phyloP scores from a whole-genome alignment of 2,329 filamentous ascomycete genomes.

The Emmonsiellopsis sp. region DNA sequence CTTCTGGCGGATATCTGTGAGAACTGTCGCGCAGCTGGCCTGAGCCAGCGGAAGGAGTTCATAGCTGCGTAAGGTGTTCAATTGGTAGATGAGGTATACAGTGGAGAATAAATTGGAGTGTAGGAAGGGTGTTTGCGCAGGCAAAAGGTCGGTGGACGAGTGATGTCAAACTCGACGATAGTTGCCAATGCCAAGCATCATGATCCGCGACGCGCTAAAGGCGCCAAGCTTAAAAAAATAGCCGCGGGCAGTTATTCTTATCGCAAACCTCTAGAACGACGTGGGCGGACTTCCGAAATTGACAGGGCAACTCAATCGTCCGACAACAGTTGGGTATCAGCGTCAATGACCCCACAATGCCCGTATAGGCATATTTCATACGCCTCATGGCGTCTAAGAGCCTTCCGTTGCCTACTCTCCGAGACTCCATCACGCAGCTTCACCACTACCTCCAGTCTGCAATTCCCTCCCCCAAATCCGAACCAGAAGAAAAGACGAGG shows the following conservation, averaged over 20 bases:
- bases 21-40: slow-evolving; percentile 4
- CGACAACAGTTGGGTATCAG: not conserved
- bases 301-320: not conserved
- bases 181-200: not conserved
- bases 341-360: slow-evolving; percentile 1
- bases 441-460: slow-evolving; percentile 9
- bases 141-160: too few species aligned
- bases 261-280: not conserved
- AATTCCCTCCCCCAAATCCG: slow-evolving; percentile 1
- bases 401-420: slow-evolving; percentile 17
- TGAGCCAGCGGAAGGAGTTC: slow-evolving; percentile 11
- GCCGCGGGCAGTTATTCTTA: too few species aligned
- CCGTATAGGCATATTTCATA: slow-evolving; percentile 16
- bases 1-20: slow-evolving; percentile 5
- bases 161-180: not conserved
- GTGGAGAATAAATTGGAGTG: not conserved
- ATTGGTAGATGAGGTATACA: not conserved
- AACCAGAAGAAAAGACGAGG: slow-evolving; percentile 1
- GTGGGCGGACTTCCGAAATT: not conserved
- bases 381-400: slow-evolving; percentile 22
- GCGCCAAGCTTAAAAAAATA: too few species aligned
- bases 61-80: slow-evolving; percentile 2
- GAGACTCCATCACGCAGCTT: slow-evolving; percentile 5
- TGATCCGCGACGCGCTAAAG: not conserved
- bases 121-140: not conserved